Conservation (phyloP, 1,139 yeast species). For the Pichia sp. region DNA sequence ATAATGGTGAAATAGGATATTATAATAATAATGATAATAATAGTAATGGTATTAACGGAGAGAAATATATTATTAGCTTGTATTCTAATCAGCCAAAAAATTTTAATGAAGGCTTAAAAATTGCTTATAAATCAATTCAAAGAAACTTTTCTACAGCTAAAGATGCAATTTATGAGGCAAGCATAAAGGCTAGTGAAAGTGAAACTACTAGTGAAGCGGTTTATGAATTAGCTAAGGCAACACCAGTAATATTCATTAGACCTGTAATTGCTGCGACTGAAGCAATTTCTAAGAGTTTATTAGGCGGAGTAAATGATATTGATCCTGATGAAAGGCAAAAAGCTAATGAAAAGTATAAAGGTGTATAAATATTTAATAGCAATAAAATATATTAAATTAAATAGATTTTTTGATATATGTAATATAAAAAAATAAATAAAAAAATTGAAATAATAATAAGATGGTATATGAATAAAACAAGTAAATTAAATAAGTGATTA, state of each 20-base stretch:
- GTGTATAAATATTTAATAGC: not conserved
- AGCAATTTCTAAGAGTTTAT: constrained; percentile 72
- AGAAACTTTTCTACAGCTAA: constrained; percentile 62
- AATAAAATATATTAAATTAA: not conserved
- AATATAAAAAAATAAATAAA: not conserved
- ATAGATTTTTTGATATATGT: not conserved
- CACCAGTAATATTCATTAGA: constrained; percentile 74
- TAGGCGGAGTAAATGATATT: constrained; percentile 79
- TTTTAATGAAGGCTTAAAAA: constrained; percentile 62
- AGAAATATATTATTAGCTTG: constrained; percentile 53
- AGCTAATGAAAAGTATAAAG: constrained; percentile 48
- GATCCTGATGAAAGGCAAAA: constrained; percentile 53
- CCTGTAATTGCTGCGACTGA: constrained; percentile 94
- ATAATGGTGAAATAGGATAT: not conserved
- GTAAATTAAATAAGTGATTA: no score
- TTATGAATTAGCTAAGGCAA: constrained; percentile 60
- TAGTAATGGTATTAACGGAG: constrained; percentile 11
- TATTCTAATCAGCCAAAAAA: constrained; percentile 81
- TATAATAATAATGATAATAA: constrained; percentile 12
- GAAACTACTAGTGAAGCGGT: constrained; percentile 66
- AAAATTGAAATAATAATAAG: no score
- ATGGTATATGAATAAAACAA: no score
- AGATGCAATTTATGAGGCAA: constrained; percentile 54
- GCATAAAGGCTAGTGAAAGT: constrained; percentile 53
- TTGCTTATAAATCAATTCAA: constrained; percentile 69